Evolutionary conservation across 2,329 filamentous ascomycete species (phyloP).

Genomic region (Scytalidium sp.): DNA sequence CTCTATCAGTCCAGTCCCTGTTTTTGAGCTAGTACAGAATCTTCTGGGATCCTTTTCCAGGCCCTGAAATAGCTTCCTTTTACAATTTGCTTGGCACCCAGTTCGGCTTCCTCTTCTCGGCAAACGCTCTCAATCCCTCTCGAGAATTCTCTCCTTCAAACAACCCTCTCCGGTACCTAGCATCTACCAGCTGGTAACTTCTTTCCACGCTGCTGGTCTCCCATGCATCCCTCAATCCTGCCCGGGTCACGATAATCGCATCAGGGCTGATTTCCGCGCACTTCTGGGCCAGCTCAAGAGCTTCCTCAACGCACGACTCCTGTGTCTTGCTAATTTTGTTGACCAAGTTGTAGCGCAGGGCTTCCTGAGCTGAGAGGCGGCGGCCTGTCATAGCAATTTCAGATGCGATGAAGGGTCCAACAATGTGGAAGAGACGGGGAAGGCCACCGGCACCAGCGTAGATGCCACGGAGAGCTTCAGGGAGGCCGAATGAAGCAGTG

Average conservation of each 20-base stretch:
- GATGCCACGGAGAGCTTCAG: slow-evolving; percentile 57
- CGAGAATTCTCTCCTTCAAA: slow-evolving; percentile 67
- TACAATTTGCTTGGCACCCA: slow-evolving; percentile 65
- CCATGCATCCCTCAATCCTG: slow-evolving; percentile 70
- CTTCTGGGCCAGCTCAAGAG: slow-evolving; percentile 57
- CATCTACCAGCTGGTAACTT: slow-evolving; percentile 55
- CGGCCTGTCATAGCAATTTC: slow-evolving; percentile 69
- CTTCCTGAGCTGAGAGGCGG: slow-evolving; percentile 56
- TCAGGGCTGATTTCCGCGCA: slow-evolving; percentile 69
- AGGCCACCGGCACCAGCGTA: slow-evolving; percentile 55
- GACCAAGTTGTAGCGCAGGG: slow-evolving; percentile 62
- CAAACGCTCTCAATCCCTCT: slow-evolving; percentile 72
- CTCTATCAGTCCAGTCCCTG: too few relatives aligned
- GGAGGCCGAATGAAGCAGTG: slow-evolving; percentile 50
- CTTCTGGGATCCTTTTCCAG: too few relatives aligned
- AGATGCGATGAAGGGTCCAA: slow-evolving; percentile 65
- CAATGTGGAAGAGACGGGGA: slow-evolving; percentile 49
- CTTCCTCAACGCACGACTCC: slow-evolving; percentile 48
- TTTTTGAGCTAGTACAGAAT: too few relatives aligned
- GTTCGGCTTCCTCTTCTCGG: slow-evolving; percentile 66
- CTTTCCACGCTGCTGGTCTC: slow-evolving; percentile 57
- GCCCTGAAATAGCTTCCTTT: slow-evolving; percentile 35
- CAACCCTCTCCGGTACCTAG: slow-evolving; percentile 53
- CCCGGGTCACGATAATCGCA: slow-evolving; percentile 67
- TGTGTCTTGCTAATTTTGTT: slow-evolving; percentile 55